Evolutionary conservation across 129 eudicot species (phyloP).

Genomic region (Lactuca sativa): DNA sequence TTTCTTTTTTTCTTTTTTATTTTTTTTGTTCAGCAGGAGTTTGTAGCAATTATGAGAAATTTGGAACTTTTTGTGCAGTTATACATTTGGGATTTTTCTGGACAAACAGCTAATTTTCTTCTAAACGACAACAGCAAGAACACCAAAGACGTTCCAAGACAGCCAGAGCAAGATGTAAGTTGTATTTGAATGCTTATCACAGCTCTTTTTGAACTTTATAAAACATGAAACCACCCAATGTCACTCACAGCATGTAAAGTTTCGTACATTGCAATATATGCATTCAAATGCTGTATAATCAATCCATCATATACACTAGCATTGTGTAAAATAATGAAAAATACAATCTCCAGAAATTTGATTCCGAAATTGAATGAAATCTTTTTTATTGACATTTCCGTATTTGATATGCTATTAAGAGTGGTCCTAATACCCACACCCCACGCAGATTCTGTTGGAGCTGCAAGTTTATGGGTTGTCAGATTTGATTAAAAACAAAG

Average conservation of each 20-base stretch:
- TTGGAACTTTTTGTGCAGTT: constrained; percentile 50
- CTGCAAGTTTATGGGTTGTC: constrained; percentile 96
- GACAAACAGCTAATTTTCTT: constrained; percentile 60
- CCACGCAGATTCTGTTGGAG: constrained; percentile 73
- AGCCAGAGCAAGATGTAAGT: constrained; percentile 88
- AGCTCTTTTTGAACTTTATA: no score
- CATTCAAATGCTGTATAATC: no score
- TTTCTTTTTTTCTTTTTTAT: neutral
- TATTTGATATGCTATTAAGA: neutral
- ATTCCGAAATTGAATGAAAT: no score
- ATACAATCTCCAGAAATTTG: no score
- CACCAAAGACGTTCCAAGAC: constrained; percentile 57
- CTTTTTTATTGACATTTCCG: no score
- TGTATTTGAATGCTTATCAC: neutral
- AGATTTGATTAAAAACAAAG: constrained; percentile 61
- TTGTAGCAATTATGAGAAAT: constrained; percentile 4
- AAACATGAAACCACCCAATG: no score
- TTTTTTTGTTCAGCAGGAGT: neutral
- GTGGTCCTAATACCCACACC: constrained; percentile 7
- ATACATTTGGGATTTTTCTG: constrained; percentile 94
- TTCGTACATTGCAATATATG: no score
- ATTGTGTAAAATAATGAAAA: no score
- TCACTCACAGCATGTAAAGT: no score
- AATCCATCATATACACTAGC: no score
- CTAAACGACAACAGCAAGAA: constrained; percentile 53